Conservation (phyloP, 768 basidiomycete genomes). For the Tylopilus vinaceipallidus region DNA sequence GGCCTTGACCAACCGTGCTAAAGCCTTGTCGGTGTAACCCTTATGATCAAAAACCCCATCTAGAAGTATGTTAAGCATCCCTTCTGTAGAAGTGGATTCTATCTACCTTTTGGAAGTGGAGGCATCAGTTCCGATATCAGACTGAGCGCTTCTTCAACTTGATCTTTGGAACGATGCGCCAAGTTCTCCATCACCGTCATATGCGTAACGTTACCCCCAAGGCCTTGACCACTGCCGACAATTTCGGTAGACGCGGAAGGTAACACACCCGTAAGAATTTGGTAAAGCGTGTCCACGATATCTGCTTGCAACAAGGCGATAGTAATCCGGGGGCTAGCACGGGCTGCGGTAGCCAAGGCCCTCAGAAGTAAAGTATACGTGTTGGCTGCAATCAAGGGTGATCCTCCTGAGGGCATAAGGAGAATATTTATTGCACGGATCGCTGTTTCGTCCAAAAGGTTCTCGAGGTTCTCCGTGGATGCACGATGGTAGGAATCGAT, state of each 20-base stretch:
- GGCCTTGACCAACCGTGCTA: conserved; percentile 73
- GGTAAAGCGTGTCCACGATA: conserved; percentile 89
- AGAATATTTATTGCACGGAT: conserved; percentile 84
- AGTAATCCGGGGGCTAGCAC: conserved; percentile 85
- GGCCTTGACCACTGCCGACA: conserved; percentile 65
- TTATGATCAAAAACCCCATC: conserved; percentile 97
- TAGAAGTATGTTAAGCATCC: conserved; percentile 26
- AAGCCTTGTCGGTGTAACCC: conserved; percentile 82
- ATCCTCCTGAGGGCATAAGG: conserved; percentile 81
- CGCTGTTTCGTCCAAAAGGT: conserved; percentile 73
- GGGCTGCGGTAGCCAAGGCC: conserved; percentile 83
- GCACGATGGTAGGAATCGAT: conserved; percentile 90
- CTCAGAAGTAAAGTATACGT: conserved; percentile 89
- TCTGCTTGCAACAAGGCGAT: conserved; percentile 86
- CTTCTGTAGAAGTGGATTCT: background rate
- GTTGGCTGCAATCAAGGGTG: conserved; percentile 78
- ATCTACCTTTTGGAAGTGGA: conserved; percentile 82
- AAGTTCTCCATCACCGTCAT: conserved; percentile 99
- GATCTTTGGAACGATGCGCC: conserved; percentile 94
- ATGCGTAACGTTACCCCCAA: conserved; percentile 87
- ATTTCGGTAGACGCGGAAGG: conserved; percentile 58
- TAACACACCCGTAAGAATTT: conserved; percentile 91
- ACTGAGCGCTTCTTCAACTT: conserved; percentile 90
- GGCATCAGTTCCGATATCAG: conserved; percentile 91
- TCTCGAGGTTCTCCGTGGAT: conserved; percentile 82